Percentiles rank a stretch among this genome's conserved stretches.
These are phyloP conservation scores for Ustilago esculenta DNA, from an alignment of 1,284 basidiomycete genomes.

Conservation along the genomic window DNA sequence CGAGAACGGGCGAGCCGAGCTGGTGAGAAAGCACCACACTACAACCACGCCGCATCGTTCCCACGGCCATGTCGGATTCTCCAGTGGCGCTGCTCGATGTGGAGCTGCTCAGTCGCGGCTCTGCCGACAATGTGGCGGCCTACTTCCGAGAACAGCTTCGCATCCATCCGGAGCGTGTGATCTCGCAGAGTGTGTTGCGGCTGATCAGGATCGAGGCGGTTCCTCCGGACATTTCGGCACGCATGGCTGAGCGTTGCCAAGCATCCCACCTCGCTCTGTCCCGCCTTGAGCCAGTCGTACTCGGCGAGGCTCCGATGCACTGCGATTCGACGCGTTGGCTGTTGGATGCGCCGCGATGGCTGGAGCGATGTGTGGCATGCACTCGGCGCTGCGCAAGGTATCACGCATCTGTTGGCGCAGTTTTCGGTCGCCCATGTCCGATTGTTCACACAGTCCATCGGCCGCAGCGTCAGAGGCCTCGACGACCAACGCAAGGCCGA, in stretches of 20 bases:
- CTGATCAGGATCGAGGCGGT: not conserved
- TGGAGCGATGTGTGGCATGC: conserved; percentile 3
- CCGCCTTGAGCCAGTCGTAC: not conserved
- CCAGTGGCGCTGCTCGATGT: too few relatives aligned
- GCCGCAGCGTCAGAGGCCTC: conserved; percentile 1
- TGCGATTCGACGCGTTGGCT: conserved; percentile 1
- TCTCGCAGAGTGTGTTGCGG: not conserved
- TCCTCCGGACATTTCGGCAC: not conserved
- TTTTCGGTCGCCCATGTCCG: conserved; percentile 2
- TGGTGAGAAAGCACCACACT: too few relatives aligned
- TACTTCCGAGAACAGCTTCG: conserved; percentile 1
- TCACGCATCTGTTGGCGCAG: not conserved
- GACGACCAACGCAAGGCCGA: not conserved
- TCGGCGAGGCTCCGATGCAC: not conserved
- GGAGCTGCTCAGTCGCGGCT: conserved; percentile 6
- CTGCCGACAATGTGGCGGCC: not conserved
- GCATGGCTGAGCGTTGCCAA: conserved; percentile 1
- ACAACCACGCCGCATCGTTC: too few relatives aligned
- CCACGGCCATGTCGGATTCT: too few relatives aligned
- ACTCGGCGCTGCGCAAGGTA: conserved; percentile 2
- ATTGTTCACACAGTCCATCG: not conserved
- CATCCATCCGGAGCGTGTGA: not conserved
- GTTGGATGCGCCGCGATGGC: not conserved
- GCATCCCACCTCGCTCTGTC: not conserved
- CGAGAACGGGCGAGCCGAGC: too few relatives aligned